phyloP scores from a whole-genome alignment of 495 filamentous ascomycete genomes.

The Penicillium angulare region DNA sequence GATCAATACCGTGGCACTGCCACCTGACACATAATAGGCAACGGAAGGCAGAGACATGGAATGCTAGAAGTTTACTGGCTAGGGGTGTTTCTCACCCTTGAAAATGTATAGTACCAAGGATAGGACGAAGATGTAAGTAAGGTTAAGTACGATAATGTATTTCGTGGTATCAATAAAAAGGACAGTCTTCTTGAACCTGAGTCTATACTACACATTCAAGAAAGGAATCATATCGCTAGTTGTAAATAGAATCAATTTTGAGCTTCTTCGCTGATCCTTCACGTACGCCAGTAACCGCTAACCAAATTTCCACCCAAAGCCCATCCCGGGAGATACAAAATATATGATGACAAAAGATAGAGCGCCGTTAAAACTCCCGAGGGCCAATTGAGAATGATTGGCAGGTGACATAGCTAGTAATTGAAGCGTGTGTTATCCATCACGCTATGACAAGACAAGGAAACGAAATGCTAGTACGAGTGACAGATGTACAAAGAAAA shows the following conservation, averaged over 20 bases:
- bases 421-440: background rate
- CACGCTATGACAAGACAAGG: background rate
- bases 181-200: background rate
- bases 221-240: background rate
- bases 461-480: background rate
- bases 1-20: too few species aligned
- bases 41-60: too few species aligned
- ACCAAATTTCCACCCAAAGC: conserved; percentile 25
- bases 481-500: conserved; percentile 27
- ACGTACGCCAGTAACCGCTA: conserved; percentile 20
- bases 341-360: conserved; percentile 10
- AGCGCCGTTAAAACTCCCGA: conserved; percentile 28
- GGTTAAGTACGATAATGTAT: too few species aligned
- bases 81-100: too few species aligned
- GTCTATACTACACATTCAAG: background rate
- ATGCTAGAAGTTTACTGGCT: too few species aligned
- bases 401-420: conserved; percentile 13
- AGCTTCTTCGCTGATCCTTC: conserved; percentile 22
- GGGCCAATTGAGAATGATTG: conserved; percentile 12
- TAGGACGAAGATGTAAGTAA: too few species aligned
- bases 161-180: too few species aligned
- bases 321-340: conserved; percentile 20
- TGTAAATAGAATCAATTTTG: conserved; percentile 16
- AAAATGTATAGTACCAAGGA: too few species aligned
- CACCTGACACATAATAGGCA: too few species aligned